Evolutionary conservation across 306 rosid genomes (phyloP).

Genomic region (Quercus engelmannii): DNA sequence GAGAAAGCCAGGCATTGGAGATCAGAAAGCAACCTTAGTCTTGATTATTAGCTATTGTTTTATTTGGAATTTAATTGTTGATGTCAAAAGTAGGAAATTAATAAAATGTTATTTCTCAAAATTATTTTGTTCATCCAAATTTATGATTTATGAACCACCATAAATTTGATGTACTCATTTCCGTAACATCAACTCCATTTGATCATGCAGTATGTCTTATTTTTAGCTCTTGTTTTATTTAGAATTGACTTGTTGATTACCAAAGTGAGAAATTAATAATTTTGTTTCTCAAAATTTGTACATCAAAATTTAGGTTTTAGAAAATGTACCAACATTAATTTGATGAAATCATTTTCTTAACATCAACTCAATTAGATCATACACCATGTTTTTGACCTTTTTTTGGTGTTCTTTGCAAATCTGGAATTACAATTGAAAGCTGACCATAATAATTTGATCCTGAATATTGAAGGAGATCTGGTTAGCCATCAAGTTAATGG

Average conservation of each 20-base stretch:
- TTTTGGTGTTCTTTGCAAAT: too few relatives aligned
- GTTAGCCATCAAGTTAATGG: too few relatives aligned
- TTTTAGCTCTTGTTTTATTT: too few relatives aligned
- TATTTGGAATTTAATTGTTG: conserved; percentile 10
- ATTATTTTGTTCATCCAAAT: conserved; percentile 8
- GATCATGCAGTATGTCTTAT: too few relatives aligned
- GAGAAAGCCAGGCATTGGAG: conserved; percentile 95
- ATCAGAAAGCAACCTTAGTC: conserved; percentile 46
- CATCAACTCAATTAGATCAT: too few relatives aligned
- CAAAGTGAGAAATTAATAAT: too few relatives aligned
- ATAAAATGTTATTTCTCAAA: not conserved
- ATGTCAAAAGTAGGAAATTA: not conserved
- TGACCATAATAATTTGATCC: too few relatives aligned
- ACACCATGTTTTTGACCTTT: too few relatives aligned
- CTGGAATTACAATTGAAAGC: too few relatives aligned
- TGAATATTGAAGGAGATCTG: too few relatives aligned
- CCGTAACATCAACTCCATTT: not conserved
- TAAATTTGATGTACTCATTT: not conserved
- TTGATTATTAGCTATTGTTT: conserved; percentile 29
- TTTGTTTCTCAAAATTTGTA: not conserved
- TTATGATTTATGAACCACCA: conserved; percentile 14
- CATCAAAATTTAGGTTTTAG: conserved; percentile 11
- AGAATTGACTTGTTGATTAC: too few relatives aligned
- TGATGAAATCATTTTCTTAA: not conserved
- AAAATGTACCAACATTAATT: not conserved